A percentile compares a stretch with the other conserved stretches of the same genome.
These are phyloP conservation scores for Eutrema heterophyllum DNA, from an alignment of 345 rosid genomes.

Conservation along the genomic window DNA sequence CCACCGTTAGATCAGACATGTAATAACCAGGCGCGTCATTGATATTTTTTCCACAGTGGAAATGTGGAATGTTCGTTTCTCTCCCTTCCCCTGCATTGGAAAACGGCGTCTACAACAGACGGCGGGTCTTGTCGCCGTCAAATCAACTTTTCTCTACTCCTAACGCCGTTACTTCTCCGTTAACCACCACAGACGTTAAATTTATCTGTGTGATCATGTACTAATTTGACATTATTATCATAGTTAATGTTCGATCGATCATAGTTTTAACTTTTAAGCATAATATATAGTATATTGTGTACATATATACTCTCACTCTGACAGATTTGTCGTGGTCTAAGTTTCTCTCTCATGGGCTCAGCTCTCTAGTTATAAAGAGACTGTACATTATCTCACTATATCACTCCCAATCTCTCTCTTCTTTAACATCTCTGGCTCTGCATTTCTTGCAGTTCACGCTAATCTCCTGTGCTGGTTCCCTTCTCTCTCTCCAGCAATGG, in stretches of 20 bases:
- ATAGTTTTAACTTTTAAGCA: background rate
- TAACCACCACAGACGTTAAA: slow-evolving; percentile 11
- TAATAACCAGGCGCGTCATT: background rate
- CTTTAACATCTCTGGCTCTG: slow-evolving; percentile 47
- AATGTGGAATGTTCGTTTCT: background rate
- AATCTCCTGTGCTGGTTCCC: slow-evolving; percentile 51
- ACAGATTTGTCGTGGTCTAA: slow-evolving; percentile 22
- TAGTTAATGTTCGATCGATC: background rate
- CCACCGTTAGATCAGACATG: slow-evolving; percentile 16
- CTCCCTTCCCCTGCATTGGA: slow-evolving; percentile 2
- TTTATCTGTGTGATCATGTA: background rate
- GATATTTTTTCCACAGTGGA: background rate
- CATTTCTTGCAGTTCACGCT: slow-evolving; percentile 74
- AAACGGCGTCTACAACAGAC: slow-evolving; percentile 23
- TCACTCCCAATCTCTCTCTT: slow-evolving; percentile 41
- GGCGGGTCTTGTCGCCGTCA: slow-evolving; percentile 26
- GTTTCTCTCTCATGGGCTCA: slow-evolving; percentile 23
- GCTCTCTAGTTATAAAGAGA: slow-evolving; percentile 24
- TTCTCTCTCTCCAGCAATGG: slow-evolving; percentile 19
- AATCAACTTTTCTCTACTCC: background rate
- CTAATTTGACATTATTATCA: background rate
- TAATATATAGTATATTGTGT: background rate
- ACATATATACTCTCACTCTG: slow-evolving; percentile 22
- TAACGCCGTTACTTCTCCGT: slow-evolving; percentile 81
- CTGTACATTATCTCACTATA: slow-evolving; percentile 19